Evolutionary conservation across 768 basidiomycete species (phyloP), one percentile per base, ranked within the genome.

Genomic region (Galerina marginata): DNA sequence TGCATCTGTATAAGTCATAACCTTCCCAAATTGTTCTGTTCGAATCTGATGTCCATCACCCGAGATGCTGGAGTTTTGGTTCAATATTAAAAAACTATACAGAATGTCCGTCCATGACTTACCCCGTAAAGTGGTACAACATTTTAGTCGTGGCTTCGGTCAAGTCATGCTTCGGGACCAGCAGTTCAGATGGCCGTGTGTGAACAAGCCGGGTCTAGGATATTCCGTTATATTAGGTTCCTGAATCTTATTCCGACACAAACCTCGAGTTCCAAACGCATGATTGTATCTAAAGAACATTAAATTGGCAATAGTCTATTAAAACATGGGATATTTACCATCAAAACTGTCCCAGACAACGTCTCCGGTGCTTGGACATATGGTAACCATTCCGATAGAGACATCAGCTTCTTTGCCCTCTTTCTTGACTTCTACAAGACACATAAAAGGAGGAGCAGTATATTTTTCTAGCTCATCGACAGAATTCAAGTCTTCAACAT

Each of bases 291-390:
- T 91, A 44, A 56, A 4, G 47, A 49, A 7, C 29, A 4, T 33
- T 33, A 61, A 58, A 10, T 46, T 11, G 14, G n/a, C 38, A 12
- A 38, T 52, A 26, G 38, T n/a, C 16, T 11, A 33, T 37, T 47
- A 42, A 36, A 36, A 54, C 37, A 42, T 23, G n/a, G 29, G 58
- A 23, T 51, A 52, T 68, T 54, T 67, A 89, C 92, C 95, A 54
- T 91, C 82, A 68, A 96, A 96, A 56, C 92, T 86, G 68, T 99
- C 96, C 87, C 93, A 99, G 2, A 94, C 77, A 2, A 99, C 90
- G 64, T 97, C 96, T 1, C 96, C 96, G 0, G 95, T 97, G 48
- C 88, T 88, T 0, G 95, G 93, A 58, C 87, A 86, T 14, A 97
- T 87, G 14, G 86, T 84, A 37, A 98, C 81, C 74, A 98, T 79